phyloP scores from a whole-genome alignment of 2,329 filamentous ascomycete genomes.

The Diaporthe nobilis region DNA sequence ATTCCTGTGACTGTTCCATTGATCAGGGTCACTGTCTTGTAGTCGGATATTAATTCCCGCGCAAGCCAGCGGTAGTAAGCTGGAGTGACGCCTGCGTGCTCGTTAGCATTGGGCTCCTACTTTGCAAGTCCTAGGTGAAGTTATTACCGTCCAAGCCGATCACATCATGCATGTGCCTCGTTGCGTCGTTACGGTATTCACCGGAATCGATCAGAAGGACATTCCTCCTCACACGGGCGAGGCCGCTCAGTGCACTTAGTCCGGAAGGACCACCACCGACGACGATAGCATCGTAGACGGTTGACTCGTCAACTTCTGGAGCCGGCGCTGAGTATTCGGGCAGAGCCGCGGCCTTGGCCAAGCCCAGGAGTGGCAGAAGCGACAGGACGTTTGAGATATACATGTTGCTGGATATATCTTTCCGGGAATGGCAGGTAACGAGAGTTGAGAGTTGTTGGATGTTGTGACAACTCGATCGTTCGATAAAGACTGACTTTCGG shows the following conservation, averaged over 20 bases:
- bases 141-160: conserved; percentile 69
- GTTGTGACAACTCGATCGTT: neutral
- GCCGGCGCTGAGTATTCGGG: neutral
- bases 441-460: neutral
- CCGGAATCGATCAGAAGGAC: conserved; percentile 71
- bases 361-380: neutral
- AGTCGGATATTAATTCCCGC: conserved; percentile 65
- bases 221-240: conserved; percentile 70
- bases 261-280: conserved; percentile 72
- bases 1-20: conserved; percentile 46
- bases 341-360: conserved; percentile 8
- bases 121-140: no score
- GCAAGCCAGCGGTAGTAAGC: conserved; percentile 68
- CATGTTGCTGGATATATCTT: neutral
- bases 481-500: conserved; percentile 24
- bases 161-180: conserved; percentile 73
- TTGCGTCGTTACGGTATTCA: conserved; percentile 69
- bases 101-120: conserved; percentile 36
- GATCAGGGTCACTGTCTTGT: conserved; percentile 65
- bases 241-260: conserved; percentile 66
- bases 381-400: neutral
- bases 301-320: conserved; percentile 25
- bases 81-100: conserved; percentile 62
- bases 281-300: conserved; percentile 67
- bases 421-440: conserved; percentile 9